Conservation (phyloP, 371 early-diverging fungal species). For the Mucor piriformis region DNA sequence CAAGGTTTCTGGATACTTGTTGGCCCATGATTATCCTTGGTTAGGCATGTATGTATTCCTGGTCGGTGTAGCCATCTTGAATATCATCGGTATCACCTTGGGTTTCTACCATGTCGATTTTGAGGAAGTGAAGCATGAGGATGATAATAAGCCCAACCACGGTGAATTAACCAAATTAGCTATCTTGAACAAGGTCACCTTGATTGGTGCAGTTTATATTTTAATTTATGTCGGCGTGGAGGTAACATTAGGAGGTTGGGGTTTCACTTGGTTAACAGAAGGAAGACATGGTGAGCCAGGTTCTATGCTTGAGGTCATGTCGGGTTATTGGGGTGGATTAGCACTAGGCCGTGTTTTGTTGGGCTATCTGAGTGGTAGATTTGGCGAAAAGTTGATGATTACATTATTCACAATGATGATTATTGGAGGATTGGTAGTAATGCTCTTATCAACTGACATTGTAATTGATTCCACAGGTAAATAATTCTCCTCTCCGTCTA, state of each 20-base stretch:
- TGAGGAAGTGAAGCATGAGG: constrained; percentile 10
- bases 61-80: constrained; percentile 13
- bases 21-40: constrained; percentile 29
- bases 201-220: constrained; percentile 33
- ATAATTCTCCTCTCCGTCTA: background rate
- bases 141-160: constrained; percentile 10
- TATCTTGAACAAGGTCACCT: constrained; percentile 29
- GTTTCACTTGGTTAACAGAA: constrained; percentile 36
- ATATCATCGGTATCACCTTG: constrained; percentile 21
- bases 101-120: constrained; percentile 24
- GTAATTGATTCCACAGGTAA: constrained; percentile 26
- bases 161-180: constrained; percentile 21
- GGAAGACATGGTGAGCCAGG: constrained; percentile 28
- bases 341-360: constrained; percentile 36
- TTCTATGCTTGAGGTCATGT: constrained; percentile 26
- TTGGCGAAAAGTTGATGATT: constrained; percentile 39
- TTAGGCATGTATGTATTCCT: constrained; percentile 34
- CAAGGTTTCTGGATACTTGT: constrained; percentile 26
- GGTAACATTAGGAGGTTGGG: constrained; percentile 44
- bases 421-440: constrained; percentile 11
- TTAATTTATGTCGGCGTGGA: constrained; percentile 42
- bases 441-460: constrained; percentile 19
- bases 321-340: constrained; percentile 41
- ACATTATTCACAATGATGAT: constrained; percentile 28
- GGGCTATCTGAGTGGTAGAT: constrained; percentile 29